phyloP scores from a whole-genome alignment of 495 filamentous ascomycete species.

The Neurospora sp. region DNA sequence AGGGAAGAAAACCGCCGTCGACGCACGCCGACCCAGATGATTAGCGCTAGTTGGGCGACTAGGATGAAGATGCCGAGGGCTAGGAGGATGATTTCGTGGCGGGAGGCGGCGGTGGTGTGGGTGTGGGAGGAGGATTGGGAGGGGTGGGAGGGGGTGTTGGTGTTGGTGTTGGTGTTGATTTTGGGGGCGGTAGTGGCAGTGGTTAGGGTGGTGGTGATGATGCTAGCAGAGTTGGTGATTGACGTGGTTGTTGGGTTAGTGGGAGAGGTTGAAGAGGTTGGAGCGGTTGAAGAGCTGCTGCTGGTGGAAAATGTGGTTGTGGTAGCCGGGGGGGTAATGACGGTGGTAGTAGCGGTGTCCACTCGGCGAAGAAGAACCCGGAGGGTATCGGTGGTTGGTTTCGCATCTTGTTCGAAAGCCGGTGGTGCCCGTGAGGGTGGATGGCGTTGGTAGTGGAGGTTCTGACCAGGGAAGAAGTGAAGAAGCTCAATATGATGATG shows the following conservation, averaged over 20 bases:
- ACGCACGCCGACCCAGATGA: conserved; percentile 5
- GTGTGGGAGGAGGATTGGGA: not conserved
- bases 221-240: no score
- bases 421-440: not conserved
- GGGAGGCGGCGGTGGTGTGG: not conserved
- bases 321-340: not conserved
- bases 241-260: no score
- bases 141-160: not conserved
- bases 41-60: conserved; percentile 1
- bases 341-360: not conserved
- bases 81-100: conserved; percentile 10
- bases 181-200: not conserved
- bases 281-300: no score
- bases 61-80: conserved; percentile 8
- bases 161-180: not conserved
- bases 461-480: not conserved
- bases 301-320: not conserved
- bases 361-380: not conserved
- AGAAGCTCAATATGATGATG: not conserved
- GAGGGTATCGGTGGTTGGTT: not conserved
- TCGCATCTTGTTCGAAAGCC: not conserved
- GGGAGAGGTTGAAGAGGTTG: no score
- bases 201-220: no score
- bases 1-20: not conserved
- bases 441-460: not conserved